Percentiles rank a stretch among this genome's conserved stretches.
Conservation (phyloP, 192 early-diverging fungal species). For the Backusella luteola region DNA sequence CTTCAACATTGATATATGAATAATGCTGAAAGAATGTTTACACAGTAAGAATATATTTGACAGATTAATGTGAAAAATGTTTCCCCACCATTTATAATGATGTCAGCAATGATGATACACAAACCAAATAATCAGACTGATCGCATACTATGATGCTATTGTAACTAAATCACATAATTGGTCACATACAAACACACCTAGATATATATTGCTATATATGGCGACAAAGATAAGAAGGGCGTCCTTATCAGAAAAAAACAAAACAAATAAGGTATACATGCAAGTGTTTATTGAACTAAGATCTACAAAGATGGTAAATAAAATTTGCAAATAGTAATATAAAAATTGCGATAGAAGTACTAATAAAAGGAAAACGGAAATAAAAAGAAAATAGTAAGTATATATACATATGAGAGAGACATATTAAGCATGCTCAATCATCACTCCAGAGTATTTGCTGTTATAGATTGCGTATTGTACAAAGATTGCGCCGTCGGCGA, state of each 20-base stretch:
- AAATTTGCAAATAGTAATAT: not conserved
- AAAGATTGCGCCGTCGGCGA: constrained; percentile 70
- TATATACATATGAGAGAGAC: not conserved
- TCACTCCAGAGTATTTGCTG: not conserved
- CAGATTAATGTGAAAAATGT: not conserved
- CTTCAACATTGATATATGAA: not conserved
- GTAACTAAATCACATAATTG: not conserved
- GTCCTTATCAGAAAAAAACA: not conserved
- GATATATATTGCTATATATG: not conserved
- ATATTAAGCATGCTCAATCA: not conserved
- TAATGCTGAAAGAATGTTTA: not conserved
- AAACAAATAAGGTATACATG: not conserved
- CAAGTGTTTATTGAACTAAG: not conserved
- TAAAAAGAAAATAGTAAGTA: not conserved
- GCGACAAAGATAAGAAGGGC: not conserved
- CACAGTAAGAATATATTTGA: not conserved
- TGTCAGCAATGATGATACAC: not conserved
- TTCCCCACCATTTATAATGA: not conserved
- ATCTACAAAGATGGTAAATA: not conserved
- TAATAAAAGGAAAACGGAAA: not conserved
- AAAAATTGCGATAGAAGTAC: not conserved
- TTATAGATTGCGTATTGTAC: constrained; percentile 35
- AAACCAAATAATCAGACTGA: not conserved
- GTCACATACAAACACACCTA: not conserved
- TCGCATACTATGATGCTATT: too few relatives aligned